phyloP scores from a whole-genome alignment of 805 yeast species.

The Phaffomyces antillensis region DNA sequence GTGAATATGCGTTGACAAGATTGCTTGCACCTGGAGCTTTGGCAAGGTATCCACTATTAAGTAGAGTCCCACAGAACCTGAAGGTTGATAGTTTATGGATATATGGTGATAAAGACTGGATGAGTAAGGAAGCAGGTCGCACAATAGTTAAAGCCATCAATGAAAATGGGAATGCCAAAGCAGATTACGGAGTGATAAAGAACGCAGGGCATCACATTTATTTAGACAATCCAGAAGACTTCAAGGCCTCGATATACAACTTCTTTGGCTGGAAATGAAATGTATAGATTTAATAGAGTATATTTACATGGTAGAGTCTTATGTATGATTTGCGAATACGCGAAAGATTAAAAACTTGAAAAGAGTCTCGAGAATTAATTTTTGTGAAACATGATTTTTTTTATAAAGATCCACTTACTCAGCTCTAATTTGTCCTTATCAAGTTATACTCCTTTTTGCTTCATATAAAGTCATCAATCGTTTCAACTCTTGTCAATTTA shows the following conservation, averaged over 20 bases:
- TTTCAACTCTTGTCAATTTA: too few species aligned
- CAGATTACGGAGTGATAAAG: constrained; percentile 30
- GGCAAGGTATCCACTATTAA: constrained; percentile 50
- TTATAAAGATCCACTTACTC: too few species aligned
- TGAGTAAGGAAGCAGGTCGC: constrained; percentile 55
- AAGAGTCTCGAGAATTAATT: too few species aligned
- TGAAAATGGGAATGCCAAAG: constrained; percentile 5
- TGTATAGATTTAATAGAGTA: neutral
- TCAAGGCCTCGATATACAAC: constrained; percentile 36
- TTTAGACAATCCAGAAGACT: constrained; percentile 46
- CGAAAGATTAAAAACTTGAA: too few species aligned
- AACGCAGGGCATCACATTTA: constrained; percentile 64
- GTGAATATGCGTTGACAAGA: constrained; percentile 58
- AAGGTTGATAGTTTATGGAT: constrained; percentile 37
- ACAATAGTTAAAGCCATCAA: constrained; percentile 32
- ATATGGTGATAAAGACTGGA: constrained; percentile 69
- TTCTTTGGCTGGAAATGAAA: constrained; percentile 23
- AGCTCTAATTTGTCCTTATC: too few species aligned
- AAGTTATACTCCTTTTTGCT: too few species aligned
- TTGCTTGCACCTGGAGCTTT: constrained; percentile 51
- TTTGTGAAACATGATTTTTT: too few species aligned
- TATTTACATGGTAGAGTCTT: too few species aligned
- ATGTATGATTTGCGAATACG: too few species aligned
- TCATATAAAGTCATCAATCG: too few species aligned
- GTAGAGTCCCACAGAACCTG: constrained; percentile 37